Conservation (phyloP, 768 basidiomycete species). For the Sarcodon sp. region DNA sequence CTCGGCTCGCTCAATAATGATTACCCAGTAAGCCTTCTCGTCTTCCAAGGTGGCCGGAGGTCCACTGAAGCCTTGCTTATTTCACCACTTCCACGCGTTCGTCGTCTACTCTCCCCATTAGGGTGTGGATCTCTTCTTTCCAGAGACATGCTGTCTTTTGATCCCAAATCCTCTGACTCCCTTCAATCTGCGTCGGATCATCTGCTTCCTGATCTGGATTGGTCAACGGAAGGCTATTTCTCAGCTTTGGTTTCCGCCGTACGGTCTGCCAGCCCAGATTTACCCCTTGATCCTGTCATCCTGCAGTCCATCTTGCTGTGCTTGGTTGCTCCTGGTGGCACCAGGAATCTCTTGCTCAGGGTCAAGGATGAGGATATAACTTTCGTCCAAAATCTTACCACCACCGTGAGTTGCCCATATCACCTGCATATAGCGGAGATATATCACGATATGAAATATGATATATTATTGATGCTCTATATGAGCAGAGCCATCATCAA, state of each 20-base stretch:
- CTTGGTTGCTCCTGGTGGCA: constrained; percentile 34
- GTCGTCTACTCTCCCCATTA: not conserved
- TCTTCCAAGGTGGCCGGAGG: too few species aligned
- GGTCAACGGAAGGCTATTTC: constrained; percentile 11
- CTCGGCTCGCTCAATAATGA: too few species aligned
- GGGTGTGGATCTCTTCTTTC: not conserved
- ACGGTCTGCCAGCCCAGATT: constrained; percentile 26
- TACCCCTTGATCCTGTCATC: constrained; percentile 50
- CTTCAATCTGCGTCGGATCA: constrained; percentile 3
- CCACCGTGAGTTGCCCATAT: constrained; percentile 31
- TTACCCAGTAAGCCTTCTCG: too few species aligned
- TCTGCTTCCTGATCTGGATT: not conserved
- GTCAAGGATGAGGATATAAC: constrained; percentile 53
- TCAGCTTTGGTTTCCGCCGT: constrained; percentile 29
- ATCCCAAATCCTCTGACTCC: constrained; percentile 3
- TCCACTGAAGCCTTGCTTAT: too few species aligned
- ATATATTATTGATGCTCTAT: not conserved
- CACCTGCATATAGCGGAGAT: not conserved
- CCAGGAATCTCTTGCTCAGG: constrained; percentile 52
- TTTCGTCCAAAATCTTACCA: constrained; percentile 41
- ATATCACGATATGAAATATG: not conserved
- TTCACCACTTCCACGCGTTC: too few species aligned
- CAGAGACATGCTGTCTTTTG: not conserved
- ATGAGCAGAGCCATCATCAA: not conserved
- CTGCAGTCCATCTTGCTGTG: constrained; percentile 56